phyloP scores from a whole-genome alignment of 768 basidiomycete species.

The Termitomyces titanicus region DNA sequence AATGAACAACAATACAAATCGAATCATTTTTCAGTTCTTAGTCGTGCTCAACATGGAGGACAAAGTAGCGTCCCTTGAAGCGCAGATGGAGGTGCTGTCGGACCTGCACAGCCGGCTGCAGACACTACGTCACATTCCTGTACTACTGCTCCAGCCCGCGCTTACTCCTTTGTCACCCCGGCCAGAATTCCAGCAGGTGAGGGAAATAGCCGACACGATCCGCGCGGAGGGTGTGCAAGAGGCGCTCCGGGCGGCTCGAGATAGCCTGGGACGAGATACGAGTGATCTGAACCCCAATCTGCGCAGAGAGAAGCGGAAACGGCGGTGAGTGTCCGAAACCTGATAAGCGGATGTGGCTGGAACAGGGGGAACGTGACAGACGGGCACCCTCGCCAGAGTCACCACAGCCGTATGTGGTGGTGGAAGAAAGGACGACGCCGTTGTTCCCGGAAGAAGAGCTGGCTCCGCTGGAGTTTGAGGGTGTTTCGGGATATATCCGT shows the following conservation, averaged over 20 bases:
- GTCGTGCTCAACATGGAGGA: slow-evolving; percentile 12
- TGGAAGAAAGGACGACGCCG: slow-evolving; percentile 33
- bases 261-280: slow-evolving; percentile 51
- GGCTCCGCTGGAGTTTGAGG: slow-evolving; percentile 38
- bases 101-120: slow-evolving; percentile 44
- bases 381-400: slow-evolving; percentile 55
- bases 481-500: slow-evolving; percentile 51
- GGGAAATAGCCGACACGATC: slow-evolving; percentile 43
- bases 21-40: neutral
- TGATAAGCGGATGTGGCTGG: slow-evolving; percentile 5
- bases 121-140: slow-evolving; percentile 42
- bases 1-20: neutral
- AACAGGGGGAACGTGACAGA: slow-evolving; percentile 24
- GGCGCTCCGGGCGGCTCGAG: slow-evolving; percentile 50
- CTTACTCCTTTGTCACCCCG: slow-evolving; percentile 20
- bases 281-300: slow-evolving; percentile 42
- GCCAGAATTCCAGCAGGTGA: slow-evolving; percentile 44
- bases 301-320: slow-evolving; percentile 50
- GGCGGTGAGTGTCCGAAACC: slow-evolving; percentile 41
- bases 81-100: slow-evolving; percentile 43
- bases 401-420: slow-evolving; percentile 52
- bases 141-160: slow-evolving; percentile 38
- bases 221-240: slow-evolving; percentile 53
- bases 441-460: slow-evolving; percentile 43
- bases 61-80: slow-evolving; percentile 24